These are phyloP conservation scores for Arachis hypogaea DNA, from an alignment of 306 rosid species.

Conservation along the genomic window DNA sequence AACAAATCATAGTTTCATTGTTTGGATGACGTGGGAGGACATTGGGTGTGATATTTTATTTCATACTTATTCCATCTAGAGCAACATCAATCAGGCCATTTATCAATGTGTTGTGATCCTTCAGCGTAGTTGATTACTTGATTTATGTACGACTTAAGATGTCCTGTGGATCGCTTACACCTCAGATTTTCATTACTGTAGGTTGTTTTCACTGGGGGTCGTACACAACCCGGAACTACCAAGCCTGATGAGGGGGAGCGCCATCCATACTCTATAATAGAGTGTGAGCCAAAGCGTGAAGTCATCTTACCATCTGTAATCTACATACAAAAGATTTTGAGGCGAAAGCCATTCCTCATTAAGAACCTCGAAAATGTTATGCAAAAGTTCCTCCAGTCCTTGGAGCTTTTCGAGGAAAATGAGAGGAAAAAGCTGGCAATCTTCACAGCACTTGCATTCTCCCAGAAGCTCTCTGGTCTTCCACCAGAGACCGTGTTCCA, in stretches of 20 bases:
- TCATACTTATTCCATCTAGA: conserved; percentile 7
- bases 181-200: conserved; percentile 36
- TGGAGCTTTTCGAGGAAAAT: conserved; percentile 98
- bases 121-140: background rate
- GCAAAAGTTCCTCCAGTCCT: conserved; percentile 92
- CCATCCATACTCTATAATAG: conserved; percentile 88
- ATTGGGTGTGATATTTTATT: conserved; percentile 8
- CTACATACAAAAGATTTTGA: conserved; percentile 88
- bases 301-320: conserved; percentile 86
- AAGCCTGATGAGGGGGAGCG: conserved; percentile 99
- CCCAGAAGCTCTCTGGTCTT: conserved; percentile 98
- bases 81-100: background rate
- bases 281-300: conserved; percentile 82
- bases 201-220: conserved; percentile 99
- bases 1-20: background rate
- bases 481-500: conserved; percentile 99
- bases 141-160: background rate
- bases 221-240: conserved; percentile 99
- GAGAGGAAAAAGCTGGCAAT: conserved; percentile 98
- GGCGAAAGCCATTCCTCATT: conserved; percentile 95
- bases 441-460: conserved; percentile 98
- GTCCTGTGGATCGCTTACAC: background rate
- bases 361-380: conserved; percentile 99
- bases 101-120: conserved; percentile 1
- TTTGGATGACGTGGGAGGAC: conserved; percentile 4